phyloP scores from a whole-genome alignment of 2,329 filamentous ascomycete species.

The Xylariaceae sp. region DNA sequence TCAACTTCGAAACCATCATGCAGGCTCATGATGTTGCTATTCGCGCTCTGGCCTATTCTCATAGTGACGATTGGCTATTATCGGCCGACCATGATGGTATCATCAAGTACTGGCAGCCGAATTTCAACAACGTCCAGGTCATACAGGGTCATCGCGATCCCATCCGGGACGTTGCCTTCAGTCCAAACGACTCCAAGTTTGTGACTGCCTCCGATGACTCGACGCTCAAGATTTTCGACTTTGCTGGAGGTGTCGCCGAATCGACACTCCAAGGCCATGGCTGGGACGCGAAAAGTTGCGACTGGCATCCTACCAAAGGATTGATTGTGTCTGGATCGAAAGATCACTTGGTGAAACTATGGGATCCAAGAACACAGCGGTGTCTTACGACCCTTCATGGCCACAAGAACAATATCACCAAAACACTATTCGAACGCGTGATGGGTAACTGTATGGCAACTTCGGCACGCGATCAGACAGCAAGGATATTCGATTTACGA shows the following conservation, averaged over 20 bases:
- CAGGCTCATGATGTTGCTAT: slow-evolving; percentile 91
- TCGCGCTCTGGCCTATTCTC: slow-evolving; percentile 78
- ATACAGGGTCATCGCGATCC: slow-evolving; percentile 88
- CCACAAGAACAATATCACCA: slow-evolving; percentile 95
- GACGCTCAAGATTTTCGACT: slow-evolving; percentile 92
- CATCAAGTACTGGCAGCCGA: slow-evolving; percentile 98
- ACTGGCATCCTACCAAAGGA: slow-evolving; percentile 96
- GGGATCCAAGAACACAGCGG: slow-evolving; percentile 89
- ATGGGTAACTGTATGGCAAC: slow-evolving; percentile 84
- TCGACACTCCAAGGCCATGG: slow-evolving; percentile 85
- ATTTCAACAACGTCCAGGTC: slow-evolving; percentile 97
- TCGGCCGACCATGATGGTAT: slow-evolving; percentile 93
- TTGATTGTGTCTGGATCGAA: slow-evolving; percentile 94
- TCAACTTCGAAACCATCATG: slow-evolving; percentile 99
- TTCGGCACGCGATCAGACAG: slow-evolving; percentile 87
- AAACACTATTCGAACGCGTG: slow-evolving; percentile 82
- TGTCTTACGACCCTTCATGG: slow-evolving; percentile 92
- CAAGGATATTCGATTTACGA: slow-evolving; percentile 87
- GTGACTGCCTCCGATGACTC: slow-evolving; percentile 94
- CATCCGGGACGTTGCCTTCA: slow-evolving; percentile 87
- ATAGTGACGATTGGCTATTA: slow-evolving; percentile 94
- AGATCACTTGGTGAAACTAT: slow-evolving; percentile 94
- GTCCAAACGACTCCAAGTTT: slow-evolving; percentile 91
- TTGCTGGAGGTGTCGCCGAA: slow-evolving; percentile 79
- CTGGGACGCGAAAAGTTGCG: slow-evolving; percentile 95